Base-by-base conservation (phyloP, 1,284 basidiomycete genomes). In the Boletus smithii region DNA sequence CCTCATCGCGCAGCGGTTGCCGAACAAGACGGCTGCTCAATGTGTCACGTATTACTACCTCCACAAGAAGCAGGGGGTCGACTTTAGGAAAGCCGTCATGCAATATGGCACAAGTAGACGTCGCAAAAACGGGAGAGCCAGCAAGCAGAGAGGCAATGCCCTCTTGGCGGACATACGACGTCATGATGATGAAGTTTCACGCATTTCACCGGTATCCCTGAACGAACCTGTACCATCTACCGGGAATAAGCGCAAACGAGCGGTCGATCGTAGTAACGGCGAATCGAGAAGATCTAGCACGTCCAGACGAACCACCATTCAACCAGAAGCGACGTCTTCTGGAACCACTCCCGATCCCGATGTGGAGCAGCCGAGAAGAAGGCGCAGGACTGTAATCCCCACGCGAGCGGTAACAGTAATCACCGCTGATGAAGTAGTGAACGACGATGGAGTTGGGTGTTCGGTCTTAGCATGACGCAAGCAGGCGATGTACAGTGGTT, bases 31-130 rank as follows among this genome's bases (percentile, higher is more conserved):
- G 4, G 74, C 89, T 0, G 73, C 83, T 0, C 90, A 97, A 76
- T 97, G 95, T 65, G 91, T 98, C 34, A 79, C 86, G 41, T 97
- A 85, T 69, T 98, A 98, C 69, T 98, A 98, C 69, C 74, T 95
- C 50, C 91, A 94, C 71, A 98, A 98, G 77, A 92, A 95, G 70
- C 78, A 77, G 58, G 68, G 78, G 34, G 85, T 93, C 62, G 88
- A 95, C 68, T 95, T 94, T 71, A 83, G 91, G 47, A 79, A 85
- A 59, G 79, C 84, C 10, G 74, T 91, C 17, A 69, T 79, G 44
- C 77, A 76, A 59, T 79, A 79, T 58, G 82, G 79, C n/a, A 77
- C 77, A 2, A 80, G 76, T 48, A 84, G 84, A 61, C 74, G 83
- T 44, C 77, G 76, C 52, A 75, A 72, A 44, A 74, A 77, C n/a